Percentiles rank a stretch among this genome's conserved stretches.
phyloP scores from a whole-genome alignment of 805 yeast genomes.

The Candida xiaguanensis region DNA sequence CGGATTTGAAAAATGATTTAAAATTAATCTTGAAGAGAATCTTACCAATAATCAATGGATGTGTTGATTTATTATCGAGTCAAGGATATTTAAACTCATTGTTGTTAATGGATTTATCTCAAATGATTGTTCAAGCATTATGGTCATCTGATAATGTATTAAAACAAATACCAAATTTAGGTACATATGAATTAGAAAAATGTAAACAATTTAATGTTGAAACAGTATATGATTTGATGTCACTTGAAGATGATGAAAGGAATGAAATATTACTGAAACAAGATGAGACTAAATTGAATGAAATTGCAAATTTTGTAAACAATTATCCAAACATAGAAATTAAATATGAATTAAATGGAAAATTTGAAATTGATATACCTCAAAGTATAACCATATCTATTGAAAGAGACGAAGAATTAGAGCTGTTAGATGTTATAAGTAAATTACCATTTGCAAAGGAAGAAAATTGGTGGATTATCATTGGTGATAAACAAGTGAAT shows the following conservation, averaged over 20 bases:
- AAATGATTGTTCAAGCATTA: conserved; percentile 81
- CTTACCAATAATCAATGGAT: conserved; percentile 55
- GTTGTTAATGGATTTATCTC: conserved; percentile 81
- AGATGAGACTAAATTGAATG: conserved; percentile 45
- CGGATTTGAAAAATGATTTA: conserved; percentile 59
- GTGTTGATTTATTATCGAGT: conserved; percentile 72
- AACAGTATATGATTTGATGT: conserved; percentile 75
- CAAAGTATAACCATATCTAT: conserved; percentile 46
- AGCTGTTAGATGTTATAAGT: conserved; percentile 56
- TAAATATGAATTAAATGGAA: conserved; percentile 43
- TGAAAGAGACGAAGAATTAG: conserved; percentile 74
- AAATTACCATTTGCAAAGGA: conserved; percentile 55
- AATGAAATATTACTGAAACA: conserved; percentile 56
- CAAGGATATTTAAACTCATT: conserved; percentile 79
- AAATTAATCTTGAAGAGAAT: conserved; percentile 46
- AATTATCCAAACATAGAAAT: conserved; percentile 83
- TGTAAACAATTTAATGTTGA: conserved; percentile 56
- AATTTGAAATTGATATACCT: conserved; percentile 45
- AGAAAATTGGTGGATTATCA: conserved; percentile 84
- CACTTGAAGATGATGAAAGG: conserved; percentile 74
- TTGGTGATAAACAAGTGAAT: conserved; percentile 61
- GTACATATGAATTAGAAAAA: conserved; percentile 45
- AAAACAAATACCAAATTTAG: conserved; percentile 75
- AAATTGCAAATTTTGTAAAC: conserved; percentile 85
- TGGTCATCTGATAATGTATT: conserved; percentile 77